Conservation (phyloP, 1,284 basidiomycete species). For the Neolentinus lepideus region DNA sequence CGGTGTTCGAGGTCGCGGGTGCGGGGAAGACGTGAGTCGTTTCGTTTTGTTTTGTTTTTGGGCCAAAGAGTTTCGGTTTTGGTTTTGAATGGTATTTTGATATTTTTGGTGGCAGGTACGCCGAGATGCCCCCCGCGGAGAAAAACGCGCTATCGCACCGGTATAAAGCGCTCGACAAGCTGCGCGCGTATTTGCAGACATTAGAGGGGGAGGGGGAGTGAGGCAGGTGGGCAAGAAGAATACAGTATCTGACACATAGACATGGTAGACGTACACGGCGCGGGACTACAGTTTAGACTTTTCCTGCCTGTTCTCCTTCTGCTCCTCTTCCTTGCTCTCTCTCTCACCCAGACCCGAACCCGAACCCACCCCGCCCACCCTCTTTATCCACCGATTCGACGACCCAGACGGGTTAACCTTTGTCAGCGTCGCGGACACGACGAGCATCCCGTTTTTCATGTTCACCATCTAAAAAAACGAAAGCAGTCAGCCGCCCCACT, state of each 20-base stretch:
- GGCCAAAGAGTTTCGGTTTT: slow-evolving; percentile 1
- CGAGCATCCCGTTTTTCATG: slow-evolving; percentile 24
- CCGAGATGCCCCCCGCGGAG: slow-evolving; percentile 83
- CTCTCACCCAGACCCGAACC: too few species aligned
- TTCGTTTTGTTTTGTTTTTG: too few species aligned
- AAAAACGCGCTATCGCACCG: slow-evolving; percentile 92
- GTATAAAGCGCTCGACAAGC: slow-evolving; percentile 80
- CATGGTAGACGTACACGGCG: not conserved
- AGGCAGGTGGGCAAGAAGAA: too few species aligned
- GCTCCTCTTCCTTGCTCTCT: not conserved
- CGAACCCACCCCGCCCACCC: too few species aligned
- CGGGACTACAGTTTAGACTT: not conserved
- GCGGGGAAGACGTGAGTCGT: slow-evolving; percentile 69
- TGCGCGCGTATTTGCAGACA: slow-evolving; percentile 58
- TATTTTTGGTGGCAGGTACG: slow-evolving; percentile 52
- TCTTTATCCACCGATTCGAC: too few species aligned
- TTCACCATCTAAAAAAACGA: slow-evolving; percentile 20
- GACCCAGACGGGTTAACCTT: slow-evolving; percentile 21
- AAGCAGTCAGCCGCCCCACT: too few species aligned
- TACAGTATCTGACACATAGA: not conserved
- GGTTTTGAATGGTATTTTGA: not conserved
- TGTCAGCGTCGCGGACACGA: slow-evolving; percentile 38
- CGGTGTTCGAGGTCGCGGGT: slow-evolving; percentile 78
- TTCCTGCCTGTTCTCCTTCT: not conserved
- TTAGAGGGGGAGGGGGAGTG: too few species aligned